Conservation (phyloP, 1,284 basidiomycete genomes). For the Microbotryum silenes-acaulis region DNA sequence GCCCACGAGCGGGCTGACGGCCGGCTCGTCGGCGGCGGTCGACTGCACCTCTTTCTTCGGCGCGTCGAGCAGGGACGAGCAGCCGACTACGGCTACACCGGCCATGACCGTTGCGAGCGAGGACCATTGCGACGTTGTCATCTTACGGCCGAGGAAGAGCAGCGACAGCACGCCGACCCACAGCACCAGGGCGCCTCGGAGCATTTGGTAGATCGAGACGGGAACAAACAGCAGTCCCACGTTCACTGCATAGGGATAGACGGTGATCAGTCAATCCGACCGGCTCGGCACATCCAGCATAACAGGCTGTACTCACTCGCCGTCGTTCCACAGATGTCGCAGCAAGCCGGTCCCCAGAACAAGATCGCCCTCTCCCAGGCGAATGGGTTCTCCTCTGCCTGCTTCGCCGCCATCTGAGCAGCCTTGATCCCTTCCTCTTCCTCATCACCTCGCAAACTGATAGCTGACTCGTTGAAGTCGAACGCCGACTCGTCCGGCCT, state of each 20-base stretch:
- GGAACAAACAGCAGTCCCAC: constrained; percentile 43
- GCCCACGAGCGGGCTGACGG: constrained; percentile 45
- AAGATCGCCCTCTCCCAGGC: constrained; percentile 16
- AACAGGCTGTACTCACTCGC: constrained; percentile 9
- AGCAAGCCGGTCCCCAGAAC: constrained; percentile 25
- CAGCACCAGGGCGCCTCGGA: constrained; percentile 87
- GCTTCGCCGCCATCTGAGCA: constrained; percentile 3
- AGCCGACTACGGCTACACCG: constrained; percentile 85
- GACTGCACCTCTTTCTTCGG: constrained; percentile 52
- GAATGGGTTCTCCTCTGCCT: neutral
- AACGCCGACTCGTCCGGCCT: constrained; percentile 21
- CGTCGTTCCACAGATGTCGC: constrained; percentile 43
- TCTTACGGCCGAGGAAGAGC: constrained; percentile 73
- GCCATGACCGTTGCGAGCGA: constrained; percentile 82
- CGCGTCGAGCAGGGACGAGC: constrained; percentile 79
- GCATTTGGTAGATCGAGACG: constrained; percentile 77
- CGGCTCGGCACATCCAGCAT: neutral
- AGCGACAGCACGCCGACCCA: constrained; percentile 93
- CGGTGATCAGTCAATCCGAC: too few species aligned
- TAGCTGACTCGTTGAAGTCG: constrained; percentile 12
- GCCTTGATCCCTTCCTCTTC: neutral
- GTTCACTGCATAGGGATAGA: constrained; percentile 8
- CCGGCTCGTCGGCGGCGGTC: constrained; percentile 43
- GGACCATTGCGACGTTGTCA: constrained; percentile 60
- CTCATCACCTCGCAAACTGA: constrained; percentile 14